A percentile compares a stretch with the other conserved stretches of the same genome.
Conservation (phyloP, 495 filamentous ascomycete species). For the Thozetella sp. region DNA sequence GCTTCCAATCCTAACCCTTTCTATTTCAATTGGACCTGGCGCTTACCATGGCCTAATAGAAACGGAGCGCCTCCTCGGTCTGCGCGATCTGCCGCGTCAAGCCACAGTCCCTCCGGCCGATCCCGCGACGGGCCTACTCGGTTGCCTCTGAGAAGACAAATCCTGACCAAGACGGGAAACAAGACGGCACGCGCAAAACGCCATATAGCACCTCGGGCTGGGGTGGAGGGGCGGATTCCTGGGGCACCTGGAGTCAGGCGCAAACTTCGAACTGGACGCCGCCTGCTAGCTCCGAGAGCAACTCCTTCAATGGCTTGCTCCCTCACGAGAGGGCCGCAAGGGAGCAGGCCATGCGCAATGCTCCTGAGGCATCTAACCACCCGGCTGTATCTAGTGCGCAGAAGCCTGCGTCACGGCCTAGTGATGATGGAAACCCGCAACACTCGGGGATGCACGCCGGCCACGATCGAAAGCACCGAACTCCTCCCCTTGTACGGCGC, state of each 20-base stretch:
- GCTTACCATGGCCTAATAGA: conserved; percentile 6
- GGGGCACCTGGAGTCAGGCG: not conserved
- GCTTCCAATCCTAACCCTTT: not conserved
- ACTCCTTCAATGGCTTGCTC: not conserved
- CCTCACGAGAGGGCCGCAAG: not conserved
- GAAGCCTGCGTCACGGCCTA: not conserved
- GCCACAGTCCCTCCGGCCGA: conserved; percentile 4
- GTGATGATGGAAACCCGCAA: not conserved
- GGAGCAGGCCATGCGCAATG: not conserved
- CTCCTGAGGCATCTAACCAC: not conserved
- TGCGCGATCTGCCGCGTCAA: conserved; percentile 25
- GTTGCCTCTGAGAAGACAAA: not conserved
- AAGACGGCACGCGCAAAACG: not conserved
- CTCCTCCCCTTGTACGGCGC: too few relatives aligned
- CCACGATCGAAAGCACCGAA: too few relatives aligned
- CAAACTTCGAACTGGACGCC: not conserved
- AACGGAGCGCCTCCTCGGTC: conserved; percentile 20
- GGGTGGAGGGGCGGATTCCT: not conserved
- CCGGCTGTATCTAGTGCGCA: not conserved
- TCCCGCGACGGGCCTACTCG: conserved; percentile 4
- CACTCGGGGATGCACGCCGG: too few relatives aligned
- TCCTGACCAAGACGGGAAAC: not conserved
- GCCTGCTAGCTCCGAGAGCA: not conserved
- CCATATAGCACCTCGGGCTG: not conserved
- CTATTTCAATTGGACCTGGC: not conserved